Percentiles rank a stretch among this genome's conserved stretches.
phyloP scores from a whole-genome alignment of 345 rosid genomes.

The Aethionema arabicum region DNA sequence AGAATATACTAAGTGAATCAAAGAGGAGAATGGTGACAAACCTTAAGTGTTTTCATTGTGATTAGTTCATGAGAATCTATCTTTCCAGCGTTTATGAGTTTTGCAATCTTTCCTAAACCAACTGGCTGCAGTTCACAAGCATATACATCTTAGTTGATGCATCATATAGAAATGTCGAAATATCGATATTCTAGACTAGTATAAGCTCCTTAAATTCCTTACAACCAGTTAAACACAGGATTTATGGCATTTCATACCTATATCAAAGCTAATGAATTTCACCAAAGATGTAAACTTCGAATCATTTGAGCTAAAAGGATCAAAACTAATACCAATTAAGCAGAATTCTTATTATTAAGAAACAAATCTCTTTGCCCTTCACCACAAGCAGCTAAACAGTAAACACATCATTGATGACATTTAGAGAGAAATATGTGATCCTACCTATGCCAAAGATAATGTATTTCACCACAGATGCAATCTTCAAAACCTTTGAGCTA shows the following conservation, averaged over 20 bases:
- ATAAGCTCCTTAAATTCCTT: no score
- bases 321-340: no score
- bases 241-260: no score
- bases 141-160: neutral
- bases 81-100: constrained; percentile 84
- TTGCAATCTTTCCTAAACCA: constrained; percentile 89
- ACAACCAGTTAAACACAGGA: no score
- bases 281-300: no score
- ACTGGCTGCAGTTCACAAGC: constrained; percentile 62
- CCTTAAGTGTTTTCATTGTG: constrained; percentile 98
- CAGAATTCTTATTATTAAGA: no score
- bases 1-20: constrained; percentile 10
- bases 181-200: neutral
- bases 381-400: constrained; percentile 6
- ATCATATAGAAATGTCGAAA: constrained; percentile 4
- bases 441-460: neutral
- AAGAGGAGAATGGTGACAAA: constrained; percentile 28
- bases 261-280: no score
- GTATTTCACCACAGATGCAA: neutral
- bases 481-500: neutral
- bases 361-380: neutral
- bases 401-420: neutral
- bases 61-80: constrained; percentile 95
- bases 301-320: no score
- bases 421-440: neutral